Evolutionary conservation across 1,284 basidiomycete species (phyloP), one percentile per base, ranked within the genome.

Genomic region (Cryptococcus sp.): DNA sequence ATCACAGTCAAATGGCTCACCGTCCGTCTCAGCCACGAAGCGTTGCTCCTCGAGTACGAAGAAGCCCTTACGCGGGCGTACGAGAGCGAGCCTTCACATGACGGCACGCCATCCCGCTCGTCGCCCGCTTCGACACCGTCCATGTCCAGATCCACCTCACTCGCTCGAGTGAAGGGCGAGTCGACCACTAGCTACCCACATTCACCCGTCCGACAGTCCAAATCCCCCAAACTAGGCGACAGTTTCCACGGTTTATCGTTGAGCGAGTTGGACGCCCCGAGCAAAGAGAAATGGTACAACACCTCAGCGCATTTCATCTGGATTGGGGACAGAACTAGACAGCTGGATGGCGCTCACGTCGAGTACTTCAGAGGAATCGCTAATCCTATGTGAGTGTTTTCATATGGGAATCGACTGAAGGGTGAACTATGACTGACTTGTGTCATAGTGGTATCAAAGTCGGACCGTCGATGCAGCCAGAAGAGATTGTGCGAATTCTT

Each of bases 311-410:
- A 96, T 76, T 95, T 95, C 78, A 80, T 98, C 59, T 99, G 95
- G 95, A 90, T 99, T 55, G 95, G 95, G 0, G 95, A 99, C 79
- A 85, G 95, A 50, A 99, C 95, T n/a, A 82, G 95, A 47, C 91
- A 96, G 78, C 80, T 97, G 3, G 86, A 88, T 60, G 93, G 93
- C 17, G 95, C 94, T 1, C 95, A 99, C 73, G 87, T 97, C 35
- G 95, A 98, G 80, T 95, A 94, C 78, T 94, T 95, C 78, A 82
- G 92, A 50, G 93, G 94, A 4, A 91, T 99, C 58, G 85, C 91
- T 50, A 99, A 99, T 77, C 95, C 95, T 0, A 91, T 99, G 73
- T 77, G 53, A 69, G 75, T 62, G 23, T 4, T 10, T 8, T 10
- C 8, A 30, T 5, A 30, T 4, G 30, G 30, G 2, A 10, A 35